A percentile compares a stretch with the other conserved stretches of the same genome.
Conservation (phyloP, 2,329 filamentous ascomycete genomes). For the Alternaria sp. region DNA sequence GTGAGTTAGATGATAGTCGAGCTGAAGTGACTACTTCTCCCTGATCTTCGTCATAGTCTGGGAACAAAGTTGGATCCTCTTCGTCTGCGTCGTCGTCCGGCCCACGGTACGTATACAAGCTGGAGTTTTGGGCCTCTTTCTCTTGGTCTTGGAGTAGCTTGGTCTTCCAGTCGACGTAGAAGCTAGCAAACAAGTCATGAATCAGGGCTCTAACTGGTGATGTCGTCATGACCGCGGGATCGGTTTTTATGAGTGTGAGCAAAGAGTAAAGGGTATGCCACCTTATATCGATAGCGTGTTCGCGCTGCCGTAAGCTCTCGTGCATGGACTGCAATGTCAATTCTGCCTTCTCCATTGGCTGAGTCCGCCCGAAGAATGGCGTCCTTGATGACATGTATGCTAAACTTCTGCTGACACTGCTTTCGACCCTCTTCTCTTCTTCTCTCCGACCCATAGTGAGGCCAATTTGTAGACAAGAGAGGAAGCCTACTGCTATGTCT, state of each 20-base stretch:
- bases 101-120: constrained; percentile 84
- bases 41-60: constrained; percentile 69
- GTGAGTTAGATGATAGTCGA: constrained; percentile 26
- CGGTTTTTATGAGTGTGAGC: constrained; percentile 31
- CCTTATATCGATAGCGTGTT: constrained; percentile 39
- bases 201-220: constrained; percentile 53
- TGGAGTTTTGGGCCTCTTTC: constrained; percentile 74
- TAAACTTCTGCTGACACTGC: constrained; percentile 24
- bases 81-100: constrained; percentile 78
- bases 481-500: constrained; percentile 75
- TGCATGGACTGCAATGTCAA: constrained; percentile 25
- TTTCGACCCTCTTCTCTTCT: constrained; percentile 20
- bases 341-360: constrained; percentile 21
- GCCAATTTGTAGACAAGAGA: constrained; percentile 80
- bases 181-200: constrained; percentile 70
- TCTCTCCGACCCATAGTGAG: constrained; percentile 61
- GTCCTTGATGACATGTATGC: constrained; percentile 36
- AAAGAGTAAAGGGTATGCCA: constrained; percentile 46
- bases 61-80: constrained; percentile 83
- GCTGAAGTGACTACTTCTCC: constrained; percentile 33
- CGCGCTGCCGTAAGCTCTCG: constrained; percentile 23
- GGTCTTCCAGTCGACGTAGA: constrained; percentile 82
- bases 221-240: constrained; percentile 20
- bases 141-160: constrained; percentile 78
- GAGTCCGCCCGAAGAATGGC: constrained; percentile 41